Conservation (phyloP, 2,329 filamentous ascomycete genomes). For the Xylaria sp. region DNA sequence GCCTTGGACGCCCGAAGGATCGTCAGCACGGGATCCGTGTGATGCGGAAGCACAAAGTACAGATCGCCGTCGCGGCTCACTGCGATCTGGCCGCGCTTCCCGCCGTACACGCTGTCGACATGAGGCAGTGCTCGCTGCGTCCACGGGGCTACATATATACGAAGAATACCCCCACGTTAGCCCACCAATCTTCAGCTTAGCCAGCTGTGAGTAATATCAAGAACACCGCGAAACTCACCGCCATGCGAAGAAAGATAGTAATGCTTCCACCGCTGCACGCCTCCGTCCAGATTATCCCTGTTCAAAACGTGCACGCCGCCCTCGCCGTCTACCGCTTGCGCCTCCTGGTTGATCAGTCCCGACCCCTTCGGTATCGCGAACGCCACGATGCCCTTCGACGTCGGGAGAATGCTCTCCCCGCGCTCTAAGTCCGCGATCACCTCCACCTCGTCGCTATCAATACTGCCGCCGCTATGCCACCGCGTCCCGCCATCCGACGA, state of each 20-base stretch:
- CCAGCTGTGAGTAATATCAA: neutral
- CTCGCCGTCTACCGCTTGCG: slow-evolving; percentile 57
- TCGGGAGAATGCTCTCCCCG: slow-evolving; percentile 55
- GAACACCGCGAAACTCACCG: slow-evolving; percentile 41
- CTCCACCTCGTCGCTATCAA: neutral
- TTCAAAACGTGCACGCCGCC: slow-evolving; percentile 63
- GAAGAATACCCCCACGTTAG: neutral
- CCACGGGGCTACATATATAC: slow-evolving; percentile 48
- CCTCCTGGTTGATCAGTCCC: slow-evolving; percentile 63
- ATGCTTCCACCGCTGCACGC: slow-evolving; percentile 53
- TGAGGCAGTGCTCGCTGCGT: slow-evolving; percentile 48
- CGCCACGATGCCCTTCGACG: slow-evolving; percentile 55
- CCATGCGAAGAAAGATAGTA: slow-evolving; percentile 51
- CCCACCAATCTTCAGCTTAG: neutral
- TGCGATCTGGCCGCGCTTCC: slow-evolving; percentile 53
- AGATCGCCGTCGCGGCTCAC: slow-evolving; percentile 51
- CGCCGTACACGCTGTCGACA: slow-evolving; percentile 47
- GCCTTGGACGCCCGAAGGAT: slow-evolving; percentile 50
- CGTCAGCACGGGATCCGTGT: slow-evolving; percentile 45
- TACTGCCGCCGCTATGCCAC: slow-evolving; percentile 56
- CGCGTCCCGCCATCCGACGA: slow-evolving; percentile 57
- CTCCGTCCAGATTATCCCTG: slow-evolving; percentile 53
- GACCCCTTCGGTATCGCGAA: slow-evolving; percentile 58
- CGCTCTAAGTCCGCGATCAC: slow-evolving; percentile 51
- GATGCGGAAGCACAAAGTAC: slow-evolving; percentile 53